These are phyloP conservation scores for Cercophora sp. DNA, from an alignment of 495 filamentous ascomycete genomes.

Conservation along the genomic window DNA sequence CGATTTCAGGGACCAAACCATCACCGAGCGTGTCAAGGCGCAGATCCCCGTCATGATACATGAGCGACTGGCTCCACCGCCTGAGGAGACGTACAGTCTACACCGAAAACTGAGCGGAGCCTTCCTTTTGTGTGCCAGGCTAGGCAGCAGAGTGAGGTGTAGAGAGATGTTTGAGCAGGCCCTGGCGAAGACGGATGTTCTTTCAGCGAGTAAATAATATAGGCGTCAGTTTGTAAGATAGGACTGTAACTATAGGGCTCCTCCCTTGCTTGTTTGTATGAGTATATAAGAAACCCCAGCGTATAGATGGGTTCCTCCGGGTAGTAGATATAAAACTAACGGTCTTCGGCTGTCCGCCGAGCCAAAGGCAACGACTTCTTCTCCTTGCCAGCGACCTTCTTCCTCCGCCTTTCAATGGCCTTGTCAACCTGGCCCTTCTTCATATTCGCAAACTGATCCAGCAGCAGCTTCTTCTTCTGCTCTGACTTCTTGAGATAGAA, in stretches of 20 bases:
- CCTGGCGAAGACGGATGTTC: slow-evolving; percentile 43
- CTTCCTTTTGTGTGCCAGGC: slow-evolving; percentile 82
- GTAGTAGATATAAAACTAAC: slow-evolving; percentile 6
- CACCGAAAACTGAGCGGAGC: slow-evolving; percentile 95
- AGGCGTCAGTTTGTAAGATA: neutral
- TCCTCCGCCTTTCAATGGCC: slow-evolving; percentile 74
- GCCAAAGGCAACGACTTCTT: slow-evolving; percentile 70
- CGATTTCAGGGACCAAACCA: slow-evolving; percentile 90
- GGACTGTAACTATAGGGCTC: too few species aligned
- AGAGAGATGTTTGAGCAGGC: slow-evolving; percentile 74
- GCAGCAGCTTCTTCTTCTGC: slow-evolving; percentile 75
- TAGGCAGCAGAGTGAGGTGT: slow-evolving; percentile 79
- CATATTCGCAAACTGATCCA: slow-evolving; percentile 75
- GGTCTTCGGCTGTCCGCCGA: slow-evolving; percentile 47
- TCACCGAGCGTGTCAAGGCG: slow-evolving; percentile 82
- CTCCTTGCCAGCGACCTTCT: slow-evolving; percentile 79
- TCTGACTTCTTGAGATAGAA: slow-evolving; percentile 90
- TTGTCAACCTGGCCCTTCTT: slow-evolving; percentile 75
- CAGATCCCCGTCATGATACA: slow-evolving; percentile 90
- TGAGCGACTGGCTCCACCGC: slow-evolving; percentile 83
- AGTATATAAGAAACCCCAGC: too few species aligned
- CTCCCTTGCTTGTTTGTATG: too few species aligned
- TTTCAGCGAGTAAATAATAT: neutral
- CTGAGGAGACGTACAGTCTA: slow-evolving; percentile 95
- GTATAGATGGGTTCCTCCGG: too few species aligned